phyloP scores from a whole-genome alignment of 768 basidiomycete genomes.

The Termitomyces sp. region DNA sequence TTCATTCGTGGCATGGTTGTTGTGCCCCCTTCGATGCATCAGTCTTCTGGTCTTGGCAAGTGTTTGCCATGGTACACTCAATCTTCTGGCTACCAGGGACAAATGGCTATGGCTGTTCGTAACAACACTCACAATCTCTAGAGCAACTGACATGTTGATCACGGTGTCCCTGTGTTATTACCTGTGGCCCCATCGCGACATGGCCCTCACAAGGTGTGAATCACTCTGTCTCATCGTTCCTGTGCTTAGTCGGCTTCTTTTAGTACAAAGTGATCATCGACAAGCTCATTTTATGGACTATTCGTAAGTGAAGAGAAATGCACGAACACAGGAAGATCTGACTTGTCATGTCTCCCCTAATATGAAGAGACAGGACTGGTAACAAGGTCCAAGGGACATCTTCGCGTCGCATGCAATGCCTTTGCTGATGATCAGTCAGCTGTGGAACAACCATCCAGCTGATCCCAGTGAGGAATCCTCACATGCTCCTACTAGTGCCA shows the following conservation, averaged over 20 bases:
- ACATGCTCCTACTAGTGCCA: too few species aligned
- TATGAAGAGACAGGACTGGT: background rate
- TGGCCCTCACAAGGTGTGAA: background rate
- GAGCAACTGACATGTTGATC: background rate
- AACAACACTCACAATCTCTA: background rate
- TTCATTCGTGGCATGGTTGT: too few species aligned
- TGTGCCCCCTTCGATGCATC: too few species aligned
- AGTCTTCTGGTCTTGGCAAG: too few species aligned
- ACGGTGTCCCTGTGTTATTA: background rate
- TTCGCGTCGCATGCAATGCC: too few species aligned
- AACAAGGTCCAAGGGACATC: background rate
- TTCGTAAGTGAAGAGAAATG: background rate
- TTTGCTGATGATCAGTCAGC: background rate
- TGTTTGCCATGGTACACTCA: background rate
- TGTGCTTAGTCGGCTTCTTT: too few species aligned
- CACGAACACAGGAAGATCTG: background rate
- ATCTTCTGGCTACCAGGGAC: background rate
- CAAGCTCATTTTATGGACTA: background rate
- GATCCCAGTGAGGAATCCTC: background rate
- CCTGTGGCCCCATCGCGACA: background rate
- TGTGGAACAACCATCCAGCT: background rate
- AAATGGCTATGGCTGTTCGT: background rate
- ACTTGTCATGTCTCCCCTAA: background rate
- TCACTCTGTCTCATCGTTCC: background rate
- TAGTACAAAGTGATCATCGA: background rate